These are phyloP conservation scores for Hyaloscypha variabilis DNA, from an alignment of 495 filamentous ascomycete species.

Conservation along the genomic window DNA sequence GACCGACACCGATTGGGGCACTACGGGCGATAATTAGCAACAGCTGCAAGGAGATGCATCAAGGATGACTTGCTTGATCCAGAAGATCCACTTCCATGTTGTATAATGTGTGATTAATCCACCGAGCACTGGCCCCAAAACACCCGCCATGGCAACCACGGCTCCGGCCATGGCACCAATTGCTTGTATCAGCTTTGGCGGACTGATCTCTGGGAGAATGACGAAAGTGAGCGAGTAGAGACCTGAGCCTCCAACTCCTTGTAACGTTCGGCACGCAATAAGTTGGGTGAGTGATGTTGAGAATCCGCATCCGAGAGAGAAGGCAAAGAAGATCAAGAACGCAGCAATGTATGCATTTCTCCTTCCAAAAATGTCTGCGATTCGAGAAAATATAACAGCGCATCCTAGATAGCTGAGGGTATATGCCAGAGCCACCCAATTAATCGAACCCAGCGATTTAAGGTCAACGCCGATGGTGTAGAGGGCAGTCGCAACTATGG, in stretches of 20 bases:
- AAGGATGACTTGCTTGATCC: constrained; percentile 47
- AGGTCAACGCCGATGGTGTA: constrained; percentile 33
- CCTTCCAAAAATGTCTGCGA: constrained; percentile 56
- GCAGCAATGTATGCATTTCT: constrained; percentile 47
- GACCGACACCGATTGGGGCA: constrained; percentile 21
- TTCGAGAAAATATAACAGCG: constrained; percentile 48
- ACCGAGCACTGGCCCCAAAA: constrained; percentile 48
- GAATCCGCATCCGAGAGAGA: constrained; percentile 57
- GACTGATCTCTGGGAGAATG: constrained; percentile 53
- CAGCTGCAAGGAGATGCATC: background rate
- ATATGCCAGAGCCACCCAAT: constrained; percentile 61
- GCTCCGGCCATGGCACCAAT: constrained; percentile 40
- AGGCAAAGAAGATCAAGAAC: constrained; percentile 54
- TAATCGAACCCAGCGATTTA: constrained; percentile 21
- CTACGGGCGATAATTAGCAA: constrained; percentile 5
- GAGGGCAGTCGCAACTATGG: constrained; percentile 35
- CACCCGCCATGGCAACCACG: constrained; percentile 39
- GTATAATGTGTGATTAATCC: constrained; percentile 47
- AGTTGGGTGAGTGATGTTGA: constrained; percentile 47
- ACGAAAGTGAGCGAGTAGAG: constrained; percentile 55
- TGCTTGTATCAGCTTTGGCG: constrained; percentile 36
- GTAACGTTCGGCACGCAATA: constrained; percentile 42
- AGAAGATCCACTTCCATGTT: constrained; percentile 56
- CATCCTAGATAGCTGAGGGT: constrained; percentile 54
- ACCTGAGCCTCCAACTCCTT: constrained; percentile 47